These are phyloP conservation scores for Multifurca ochricompacta DNA, from an alignment of 768 basidiomycete genomes.

Conservation along the genomic window DNA sequence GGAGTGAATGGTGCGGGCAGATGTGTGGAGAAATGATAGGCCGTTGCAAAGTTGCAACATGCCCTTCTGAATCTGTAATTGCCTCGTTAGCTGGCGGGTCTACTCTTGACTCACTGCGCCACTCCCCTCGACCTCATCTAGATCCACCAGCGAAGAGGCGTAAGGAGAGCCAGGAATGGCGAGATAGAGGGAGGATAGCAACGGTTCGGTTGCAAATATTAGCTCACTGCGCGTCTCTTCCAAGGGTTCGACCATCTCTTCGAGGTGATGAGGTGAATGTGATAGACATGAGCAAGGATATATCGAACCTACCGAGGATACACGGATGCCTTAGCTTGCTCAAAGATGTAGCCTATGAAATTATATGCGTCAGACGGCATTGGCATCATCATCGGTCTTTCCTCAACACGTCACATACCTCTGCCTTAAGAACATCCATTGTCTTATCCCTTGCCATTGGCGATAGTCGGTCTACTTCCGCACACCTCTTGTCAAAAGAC, in stretches of 20 bases:
- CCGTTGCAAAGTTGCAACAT: slow-evolving; percentile 90
- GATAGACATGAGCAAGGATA: background rate
- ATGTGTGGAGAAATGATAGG: slow-evolving; percentile 82
- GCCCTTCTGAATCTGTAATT: slow-evolving; percentile 83
- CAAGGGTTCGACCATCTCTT: slow-evolving; percentile 96
- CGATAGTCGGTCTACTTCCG: slow-evolving; percentile 66
- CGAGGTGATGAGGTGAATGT: slow-evolving; percentile 14
- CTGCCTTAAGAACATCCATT: slow-evolving; percentile 80
- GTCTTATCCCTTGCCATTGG: slow-evolving; percentile 61
- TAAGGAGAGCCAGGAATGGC: slow-evolving; percentile 62
- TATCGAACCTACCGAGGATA: slow-evolving; percentile 57
- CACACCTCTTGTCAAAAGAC: slow-evolving; percentile 76
- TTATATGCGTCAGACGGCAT: slow-evolving; percentile 1
- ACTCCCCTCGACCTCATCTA: slow-evolving; percentile 92
- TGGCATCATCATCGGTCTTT: background rate
- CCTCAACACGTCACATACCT: slow-evolving; percentile 45
- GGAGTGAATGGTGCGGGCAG: slow-evolving; percentile 86
- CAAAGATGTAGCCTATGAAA: slow-evolving; percentile 66
- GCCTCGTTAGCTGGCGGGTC: slow-evolving; percentile 13
- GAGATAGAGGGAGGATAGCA: slow-evolving; percentile 73
- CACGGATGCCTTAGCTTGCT: slow-evolving; percentile 87
- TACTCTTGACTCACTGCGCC: background rate
- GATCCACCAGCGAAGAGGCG: slow-evolving; percentile 55
- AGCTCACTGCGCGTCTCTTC: slow-evolving; percentile 88
- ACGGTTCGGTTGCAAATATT: slow-evolving; percentile 88